Evolutionary conservation across 345 rosid genomes (phyloP), one percentile per base, ranked within the genome.

Genomic region (Eucalyptus globulus): DNA sequence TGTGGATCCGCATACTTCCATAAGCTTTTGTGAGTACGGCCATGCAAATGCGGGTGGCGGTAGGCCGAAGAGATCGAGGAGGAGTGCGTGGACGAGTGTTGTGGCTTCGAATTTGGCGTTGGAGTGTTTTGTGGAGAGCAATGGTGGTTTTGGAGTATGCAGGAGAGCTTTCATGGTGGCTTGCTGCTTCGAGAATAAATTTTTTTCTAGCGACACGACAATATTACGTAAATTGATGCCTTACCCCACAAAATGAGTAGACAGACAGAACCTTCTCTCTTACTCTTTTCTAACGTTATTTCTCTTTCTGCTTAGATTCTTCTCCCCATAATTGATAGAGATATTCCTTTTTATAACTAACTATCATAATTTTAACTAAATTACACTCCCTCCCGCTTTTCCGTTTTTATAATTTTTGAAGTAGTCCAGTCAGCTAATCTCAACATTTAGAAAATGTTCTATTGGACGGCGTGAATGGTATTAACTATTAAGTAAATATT

Each of bases 221-320:
- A n/a, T n/a, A n/a, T 65, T 6, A 0, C 11, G 0, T n/a, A 2
- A n/a, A 11, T 65, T 7, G 76, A n/a, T n/a, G 19, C 37, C 19
- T n/a, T n/a, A n/a, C 15, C 76, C 76, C 19, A 7, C 14, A 65
- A 65, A n/a, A 6, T 65, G 37, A 65, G 37, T n/a, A n/a, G 3
- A 65, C 37, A n/a, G 17, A 62, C 8, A 27, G 69, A 62, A 2
- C 16, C 76, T 80, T n/a, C 49, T 43, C 53, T 86, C 27, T 65
- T 0, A 1, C 7, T 60, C 67, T 26, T 26, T 65, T 2, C 10
- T 14, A 6, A 65, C 10, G 6, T 65, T 45, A 5, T 51, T 26
- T 4, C 17, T 37, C 49, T 86, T 85, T 65, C 37, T 90, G 9
- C 40, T 86, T 24, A 29, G 45, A 31, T 83, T 54, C 90, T 91